Percentiles rank a stretch among this genome's conserved stretches.
phyloP scores from a whole-genome alignment of 192 early-diverging fungal genomes.

The Coemansia sp. region DNA sequence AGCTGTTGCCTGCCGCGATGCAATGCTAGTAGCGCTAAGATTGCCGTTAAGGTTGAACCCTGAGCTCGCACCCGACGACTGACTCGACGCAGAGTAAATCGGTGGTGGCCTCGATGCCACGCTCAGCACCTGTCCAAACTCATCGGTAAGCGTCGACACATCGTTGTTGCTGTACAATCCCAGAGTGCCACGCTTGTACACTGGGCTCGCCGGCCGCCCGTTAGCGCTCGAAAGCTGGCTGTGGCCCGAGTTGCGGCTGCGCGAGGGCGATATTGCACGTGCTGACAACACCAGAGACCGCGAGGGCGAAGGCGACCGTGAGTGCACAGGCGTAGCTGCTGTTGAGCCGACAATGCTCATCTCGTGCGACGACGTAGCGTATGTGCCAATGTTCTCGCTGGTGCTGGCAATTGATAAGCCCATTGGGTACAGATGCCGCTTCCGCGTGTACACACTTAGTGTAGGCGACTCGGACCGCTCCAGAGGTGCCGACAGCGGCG shows the following conservation, averaged over 20 bases:
- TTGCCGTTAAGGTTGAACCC: constrained; percentile 35
- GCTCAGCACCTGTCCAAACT: constrained; percentile 37
- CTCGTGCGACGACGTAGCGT: constrained; percentile 36
- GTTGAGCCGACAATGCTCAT: constrained; percentile 28
- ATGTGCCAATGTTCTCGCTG: constrained; percentile 20
- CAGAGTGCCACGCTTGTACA: constrained; percentile 44
- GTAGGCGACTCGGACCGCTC: constrained; percentile 47
- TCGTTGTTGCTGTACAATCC: constrained; percentile 39
- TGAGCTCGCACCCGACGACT: constrained; percentile 47
- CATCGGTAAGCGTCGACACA: constrained; percentile 36
- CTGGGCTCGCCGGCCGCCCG: constrained; percentile 33
- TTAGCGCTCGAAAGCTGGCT: constrained; percentile 27
- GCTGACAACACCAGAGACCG: constrained; percentile 31
- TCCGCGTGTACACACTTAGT: constrained; percentile 30
- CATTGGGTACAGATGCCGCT: constrained; percentile 51
- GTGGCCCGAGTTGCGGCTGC: constrained; percentile 28
- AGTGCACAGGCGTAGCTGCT: constrained; percentile 13
- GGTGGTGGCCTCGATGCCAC: constrained; percentile 19
- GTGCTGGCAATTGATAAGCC: constrained; percentile 41
- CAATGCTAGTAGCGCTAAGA: constrained; percentile 23
- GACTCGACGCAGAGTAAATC: constrained; percentile 37
- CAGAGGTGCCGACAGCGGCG: constrained; percentile 7
- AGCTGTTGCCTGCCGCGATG: constrained; percentile 21
- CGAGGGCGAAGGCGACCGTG: constrained; percentile 21
- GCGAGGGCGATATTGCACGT: constrained; percentile 19